These are phyloP conservation scores for Phragmites australis DNA, from an alignment of 176 grass and related monocot genomes.

Conservation along the genomic window DNA sequence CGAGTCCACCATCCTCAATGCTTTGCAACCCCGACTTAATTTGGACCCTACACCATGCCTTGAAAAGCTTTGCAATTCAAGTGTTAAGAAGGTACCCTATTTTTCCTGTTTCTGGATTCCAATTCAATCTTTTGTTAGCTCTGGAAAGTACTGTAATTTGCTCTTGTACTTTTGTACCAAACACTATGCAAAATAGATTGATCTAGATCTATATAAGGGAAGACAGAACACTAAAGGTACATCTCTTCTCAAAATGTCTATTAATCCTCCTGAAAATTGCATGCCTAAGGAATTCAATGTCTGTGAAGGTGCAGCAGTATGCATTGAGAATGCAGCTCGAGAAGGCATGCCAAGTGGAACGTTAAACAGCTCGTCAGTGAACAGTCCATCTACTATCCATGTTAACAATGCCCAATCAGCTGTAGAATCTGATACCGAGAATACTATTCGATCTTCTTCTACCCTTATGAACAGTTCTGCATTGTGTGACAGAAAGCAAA, in stretches of 20 bases:
- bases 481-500: constrained; percentile 16
- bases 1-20: constrained; percentile 42
- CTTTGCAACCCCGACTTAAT: constrained; percentile 59
- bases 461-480: background rate
- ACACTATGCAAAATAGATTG: constrained; percentile 40
- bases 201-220: constrained; percentile 52
- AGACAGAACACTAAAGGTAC: background rate
- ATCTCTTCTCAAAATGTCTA: constrained; percentile 25
- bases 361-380: background rate
- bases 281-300: constrained; percentile 16
- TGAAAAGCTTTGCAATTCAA: constrained; percentile 40
- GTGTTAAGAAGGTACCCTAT: constrained; percentile 45
- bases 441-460: background rate
- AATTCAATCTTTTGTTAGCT: constrained; percentile 18
- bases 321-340: constrained; percentile 29
- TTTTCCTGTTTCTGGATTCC: constrained; percentile 11
- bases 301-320: constrained; percentile 22
- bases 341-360: background rate
- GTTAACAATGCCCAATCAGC: constrained; percentile 11
- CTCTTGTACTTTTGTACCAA: constrained; percentile 14
- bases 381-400: constrained; percentile 25
- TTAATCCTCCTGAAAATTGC: constrained; percentile 16
- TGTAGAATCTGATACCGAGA: constrained; percentile 21
- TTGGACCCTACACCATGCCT: constrained; percentile 51
- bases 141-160: constrained; percentile 5